Conservation (phyloP, 768 basidiomycete genomes). For the Tylopilus subfusipes region DNA sequence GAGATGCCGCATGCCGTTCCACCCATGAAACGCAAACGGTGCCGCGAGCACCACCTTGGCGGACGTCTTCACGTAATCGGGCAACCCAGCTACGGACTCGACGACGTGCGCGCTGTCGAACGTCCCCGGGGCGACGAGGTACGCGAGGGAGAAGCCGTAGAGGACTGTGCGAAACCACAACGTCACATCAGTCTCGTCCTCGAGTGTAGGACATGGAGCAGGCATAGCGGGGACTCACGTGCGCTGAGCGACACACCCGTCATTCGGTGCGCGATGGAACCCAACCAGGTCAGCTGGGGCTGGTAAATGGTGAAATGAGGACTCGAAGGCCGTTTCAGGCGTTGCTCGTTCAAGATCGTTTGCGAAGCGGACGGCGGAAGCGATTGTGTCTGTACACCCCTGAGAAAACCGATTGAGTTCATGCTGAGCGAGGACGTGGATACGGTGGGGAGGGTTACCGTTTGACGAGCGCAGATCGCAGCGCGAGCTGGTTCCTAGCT, state of each 20-base stretch:
- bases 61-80: constrained; percentile 70
- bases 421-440: not conserved
- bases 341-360: constrained; percentile 81
- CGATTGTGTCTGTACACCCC: constrained; percentile 63
- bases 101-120: constrained; percentile 80
- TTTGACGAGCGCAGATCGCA: constrained; percentile 33
- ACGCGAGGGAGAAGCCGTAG: constrained; percentile 83
- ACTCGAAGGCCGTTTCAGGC: constrained; percentile 81
- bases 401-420: constrained; percentile 18
- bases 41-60: constrained; percentile 77
- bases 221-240: constrained; percentile 13
- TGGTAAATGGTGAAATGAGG: constrained; percentile 98
- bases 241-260: constrained; percentile 79
- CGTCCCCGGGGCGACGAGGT: constrained; percentile 75
- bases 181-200: not conserved
- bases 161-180: constrained; percentile 50
- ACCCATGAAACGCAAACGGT: constrained; percentile 87
- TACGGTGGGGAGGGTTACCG: constrained; percentile 31
- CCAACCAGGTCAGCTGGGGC: constrained; percentile 87
- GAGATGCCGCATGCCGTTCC: constrained; percentile 90
- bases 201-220: not conserved
- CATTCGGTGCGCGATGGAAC: constrained; percentile 82
- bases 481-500: constrained; percentile 43
- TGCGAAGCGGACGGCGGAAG: constrained; percentile 53
- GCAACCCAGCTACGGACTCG: constrained; percentile 65